Evolutionary conservation across 805 yeast species (phyloP), one percentile per base, ranked within the genome.

Genomic region (Metschnikowia kofuensis): DNA sequence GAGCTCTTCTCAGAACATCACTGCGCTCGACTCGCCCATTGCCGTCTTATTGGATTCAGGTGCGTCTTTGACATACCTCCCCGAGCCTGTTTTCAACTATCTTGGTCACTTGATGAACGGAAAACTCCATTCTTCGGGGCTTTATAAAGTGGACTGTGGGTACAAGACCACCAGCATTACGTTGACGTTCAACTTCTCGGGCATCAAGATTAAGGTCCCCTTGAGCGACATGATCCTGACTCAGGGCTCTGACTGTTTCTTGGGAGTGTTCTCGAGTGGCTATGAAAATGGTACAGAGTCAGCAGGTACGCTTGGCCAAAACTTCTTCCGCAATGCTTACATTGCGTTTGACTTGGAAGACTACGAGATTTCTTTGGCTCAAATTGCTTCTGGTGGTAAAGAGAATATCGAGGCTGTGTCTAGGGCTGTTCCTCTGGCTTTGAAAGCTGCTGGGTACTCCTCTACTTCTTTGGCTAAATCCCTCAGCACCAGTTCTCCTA

Each of bases 341-440:
- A 74, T 81, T 28, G 87, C 83, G n/a, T 83, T 76, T 63, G 86
- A 85, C 63, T 65, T 83, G 45, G 87, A 81, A 27, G 76, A 76
- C 57, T 65, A 64, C 39, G 72, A 78, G 57, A 68, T 85, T 35
- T 80, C 86, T 2, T 53, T 85, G 58, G 86, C 82, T 32, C 78
- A 75, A 42, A 49, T 49, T 35, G 52, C 50, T 21, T 56, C 51
- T 48, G 45, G 60, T 6, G 54, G 50, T 16, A 62, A 60, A 10
- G 68, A 67, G 48, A 63, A 78, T 48, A 72, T 82, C 39, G 80
- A 79, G 44, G 70, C 65, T 9, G 74, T 83, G 37, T 52, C 67
- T 6, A 51, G 70, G 7, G 37, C 66, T 12, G 74, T 83, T 39
- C 85, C 87, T 14, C 65, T 72, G 31, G 84, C 84, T 1, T 61